These are phyloP conservation scores for Flaveria sonorensis DNA, from an alignment of 129 eudicot genomes.

Conservation along the genomic window DNA sequence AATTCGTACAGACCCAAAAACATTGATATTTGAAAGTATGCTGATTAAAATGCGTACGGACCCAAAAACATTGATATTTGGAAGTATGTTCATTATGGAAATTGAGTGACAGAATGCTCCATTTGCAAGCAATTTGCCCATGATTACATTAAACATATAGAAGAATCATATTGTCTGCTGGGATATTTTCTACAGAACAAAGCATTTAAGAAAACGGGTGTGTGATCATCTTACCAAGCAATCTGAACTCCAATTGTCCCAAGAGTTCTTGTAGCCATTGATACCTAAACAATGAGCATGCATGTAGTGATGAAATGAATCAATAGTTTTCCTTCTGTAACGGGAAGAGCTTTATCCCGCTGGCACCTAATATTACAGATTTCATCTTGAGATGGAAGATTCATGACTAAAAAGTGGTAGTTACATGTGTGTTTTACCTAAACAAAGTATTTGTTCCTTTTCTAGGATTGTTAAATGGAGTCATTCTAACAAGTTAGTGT, in stretches of 20 bases:
- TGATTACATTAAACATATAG: conserved; percentile 1
- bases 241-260: conserved; percentile 87
- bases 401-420: conserved; percentile 11
- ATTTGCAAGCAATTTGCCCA: neutral
- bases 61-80: neutral
- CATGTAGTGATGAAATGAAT: conserved; percentile 13
- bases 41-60: neutral
- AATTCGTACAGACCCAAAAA: conserved; percentile 2
- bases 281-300: conserved; percentile 61
- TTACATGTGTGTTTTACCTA: conserved; percentile 16
- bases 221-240: conserved; percentile 64
- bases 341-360: conserved; percentile 12
- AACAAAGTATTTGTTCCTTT: neutral
- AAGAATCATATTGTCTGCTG: conserved; percentile 1
- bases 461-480: conserved; percentile 1
- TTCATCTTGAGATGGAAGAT: conserved; percentile 15
- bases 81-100: neutral
- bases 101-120: neutral
- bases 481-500: neutral
- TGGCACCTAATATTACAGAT: neutral
- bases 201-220: neutral
- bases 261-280: conserved; percentile 97
- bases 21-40: neutral
- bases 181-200: conserved; percentile 6
- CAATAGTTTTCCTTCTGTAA: neutral